A percentile compares a stretch with the other conserved stretches of the same genome.
These are phyloP conservation scores for Fragaria ananassa DNA, from an alignment of 306 rosid species.

Conservation along the genomic window DNA sequence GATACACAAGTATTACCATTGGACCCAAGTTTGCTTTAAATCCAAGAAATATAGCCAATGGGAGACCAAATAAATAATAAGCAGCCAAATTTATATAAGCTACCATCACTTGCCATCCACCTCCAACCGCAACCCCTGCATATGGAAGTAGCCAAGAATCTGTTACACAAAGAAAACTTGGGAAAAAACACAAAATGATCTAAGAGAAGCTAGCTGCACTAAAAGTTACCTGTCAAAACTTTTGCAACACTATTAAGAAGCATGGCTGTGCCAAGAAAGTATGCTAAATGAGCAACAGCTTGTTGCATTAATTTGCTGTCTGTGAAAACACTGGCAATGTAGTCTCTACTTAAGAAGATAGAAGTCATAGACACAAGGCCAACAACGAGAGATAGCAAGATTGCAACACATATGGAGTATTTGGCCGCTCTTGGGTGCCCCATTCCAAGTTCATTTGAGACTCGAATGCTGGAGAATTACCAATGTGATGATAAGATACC, in stretches of 20 bases:
- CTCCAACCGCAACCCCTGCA: slow-evolving; percentile 44
- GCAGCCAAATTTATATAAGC: slow-evolving; percentile 51
- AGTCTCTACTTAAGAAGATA: slow-evolving; percentile 13
- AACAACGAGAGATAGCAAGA: slow-evolving; percentile 29
- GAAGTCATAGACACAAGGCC: slow-evolving; percentile 27
- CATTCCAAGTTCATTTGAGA: slow-evolving; percentile 44
- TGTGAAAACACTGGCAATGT: slow-evolving; percentile 21
- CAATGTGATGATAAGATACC: not conserved
- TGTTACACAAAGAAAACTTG: not conserved
- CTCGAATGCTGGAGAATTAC: slow-evolving; percentile 31
- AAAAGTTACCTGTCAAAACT: slow-evolving; percentile 32
- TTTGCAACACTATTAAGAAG: slow-evolving; percentile 15
- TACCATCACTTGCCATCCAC: slow-evolving; percentile 62
- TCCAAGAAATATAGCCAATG: slow-evolving; percentile 41
- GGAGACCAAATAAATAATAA: slow-evolving; percentile 54
- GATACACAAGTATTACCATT: slow-evolving; percentile 18
- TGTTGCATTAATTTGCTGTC: slow-evolving; percentile 1
- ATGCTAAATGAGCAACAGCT: slow-evolving; percentile 17
- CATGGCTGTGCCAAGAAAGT: slow-evolving; percentile 17
- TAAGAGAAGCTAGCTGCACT: not conserved
- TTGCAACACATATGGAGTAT: slow-evolving; percentile 34
- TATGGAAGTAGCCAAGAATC: not conserved
- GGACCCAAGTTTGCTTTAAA: slow-evolving; percentile 27
- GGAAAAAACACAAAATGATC: no score
- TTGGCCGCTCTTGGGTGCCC: slow-evolving; percentile 47